Evolutionary conservation across 352 stramenopile species (phyloP).

Genomic region (Thraustochytrium sp.): DNA sequence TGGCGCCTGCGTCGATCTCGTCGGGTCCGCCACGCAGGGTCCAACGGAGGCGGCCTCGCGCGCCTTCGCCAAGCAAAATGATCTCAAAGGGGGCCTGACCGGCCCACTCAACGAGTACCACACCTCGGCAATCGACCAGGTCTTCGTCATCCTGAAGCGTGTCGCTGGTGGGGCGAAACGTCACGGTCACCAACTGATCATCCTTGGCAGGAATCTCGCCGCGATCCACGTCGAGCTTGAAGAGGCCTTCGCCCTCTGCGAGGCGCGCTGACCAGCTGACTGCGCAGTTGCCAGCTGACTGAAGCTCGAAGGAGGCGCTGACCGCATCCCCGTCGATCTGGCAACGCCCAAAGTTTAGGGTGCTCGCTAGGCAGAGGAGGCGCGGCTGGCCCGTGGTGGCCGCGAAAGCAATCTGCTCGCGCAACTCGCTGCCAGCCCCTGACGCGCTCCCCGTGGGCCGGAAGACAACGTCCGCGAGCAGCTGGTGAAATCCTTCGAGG

Average conservation of each 20-base stretch:
- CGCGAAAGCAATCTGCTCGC: not conserved
- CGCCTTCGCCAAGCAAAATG: not conserved
- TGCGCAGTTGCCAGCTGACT: constrained; percentile 22
- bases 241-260: not conserved
- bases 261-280: not conserved
- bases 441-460: not conserved
- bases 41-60: not conserved
- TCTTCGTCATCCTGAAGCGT: not conserved
- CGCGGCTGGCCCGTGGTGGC: not conserved
- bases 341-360: not conserved
- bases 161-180: not conserved
- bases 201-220: not conserved
- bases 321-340: not conserved
- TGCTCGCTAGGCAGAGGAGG: not conserved
- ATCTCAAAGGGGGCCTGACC: not conserved
- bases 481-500: not conserved
- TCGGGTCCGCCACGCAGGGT: not conserved
- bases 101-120: constrained; percentile 3
- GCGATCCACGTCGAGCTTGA: not conserved
- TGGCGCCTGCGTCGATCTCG: not conserved
- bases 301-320: not conserved
- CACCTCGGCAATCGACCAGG: not conserved
- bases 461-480: not conserved
- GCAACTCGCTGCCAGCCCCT: not conserved
- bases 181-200: constrained; percentile 1